phyloP scores from a whole-genome alignment of 1,139 yeast species.

The Debaryomyces udenii region DNA sequence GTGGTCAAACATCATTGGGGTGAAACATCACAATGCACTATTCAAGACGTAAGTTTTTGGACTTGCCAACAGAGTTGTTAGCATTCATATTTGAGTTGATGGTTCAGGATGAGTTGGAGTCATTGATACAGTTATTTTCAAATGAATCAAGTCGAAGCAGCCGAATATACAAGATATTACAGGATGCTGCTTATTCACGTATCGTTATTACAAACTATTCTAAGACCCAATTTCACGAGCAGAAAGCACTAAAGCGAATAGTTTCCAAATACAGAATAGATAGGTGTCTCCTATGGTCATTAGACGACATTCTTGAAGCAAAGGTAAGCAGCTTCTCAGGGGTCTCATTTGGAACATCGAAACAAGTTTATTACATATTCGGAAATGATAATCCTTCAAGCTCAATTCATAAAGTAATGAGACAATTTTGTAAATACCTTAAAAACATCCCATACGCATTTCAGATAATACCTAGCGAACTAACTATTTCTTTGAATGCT shows the following conservation, averaged over 20 bases:
- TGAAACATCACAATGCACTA: too few species aligned
- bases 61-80: conserved; percentile 5
- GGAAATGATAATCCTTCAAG: conserved; percentile 9
- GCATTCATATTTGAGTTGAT: neutral
- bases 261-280: conserved; percentile 6
- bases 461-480: conserved; percentile 6
- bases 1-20: too few species aligned
- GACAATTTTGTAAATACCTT: conserved; percentile 10
- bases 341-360: neutral
- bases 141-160: neutral
- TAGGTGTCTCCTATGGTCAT: conserved; percentile 4
- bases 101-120: conserved; percentile 3
- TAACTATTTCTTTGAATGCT: conserved; percentile 2
- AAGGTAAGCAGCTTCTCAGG: neutral
- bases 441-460: neutral
- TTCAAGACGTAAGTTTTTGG: neutral
- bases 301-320: conserved; percentile 3
- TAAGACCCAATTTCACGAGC: neutral
- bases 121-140: neutral
- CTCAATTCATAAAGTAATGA: conserved; percentile 11
- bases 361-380: conserved; percentile 10
- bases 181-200: neutral
- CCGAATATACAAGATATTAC: neutral
- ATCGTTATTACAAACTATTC: conserved; percentile 8
- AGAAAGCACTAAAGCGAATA: conserved; percentile 1